Evolutionary conservation across 805 yeast genomes (phyloP), one percentile per base, ranked within the genome.

Genomic region (Tetrapisispora pingtungensis): DNA sequence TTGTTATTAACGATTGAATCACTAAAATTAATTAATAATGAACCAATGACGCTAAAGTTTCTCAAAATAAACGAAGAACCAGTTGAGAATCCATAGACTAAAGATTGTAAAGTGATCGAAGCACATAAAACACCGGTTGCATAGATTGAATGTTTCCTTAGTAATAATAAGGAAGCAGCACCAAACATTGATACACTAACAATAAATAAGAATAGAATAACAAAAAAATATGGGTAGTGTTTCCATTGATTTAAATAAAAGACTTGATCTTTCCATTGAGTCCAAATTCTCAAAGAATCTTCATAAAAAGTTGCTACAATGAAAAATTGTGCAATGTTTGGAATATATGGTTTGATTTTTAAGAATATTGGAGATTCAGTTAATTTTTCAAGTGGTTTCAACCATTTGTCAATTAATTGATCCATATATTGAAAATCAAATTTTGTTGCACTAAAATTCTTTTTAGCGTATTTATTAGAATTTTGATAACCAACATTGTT

Each of bases 271-370:
- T 74, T 65, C 97, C 97, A 90, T 68, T 89, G 97, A 6, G 87
- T 68, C 43, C 80, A 54, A 56, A 90, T 85, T 64, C 98, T 76
- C 43, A 81, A 61, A 3, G 95, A 76, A 59, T 93, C 97, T 66
- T 90, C 97, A 52, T 79, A 77, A 61, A 89, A 90, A 0, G 97
- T 93, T 40, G 95, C 95, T 45, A 90, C 96, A 49, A 90, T 89
- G 52, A 89, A 76, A 48, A 85, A 78, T 46, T 97, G 74, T 33
- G 96, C 97, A 55, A 90, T 77, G 19, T 80, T 79, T 8, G 97
- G 97, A 40, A 89, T 81, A 56, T 78, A 81, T 0, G 90, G 90
- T 60, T 74, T 80, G 37, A 81, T 59, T 30, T 48, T 49, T 24
- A 42, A 77, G 69, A 52, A 72, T 61, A 43, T 66, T 55, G 69